These are phyloP conservation scores for Phaseolus lunatus DNA, from an alignment of 306 rosid species.

Conservation along the genomic window DNA sequence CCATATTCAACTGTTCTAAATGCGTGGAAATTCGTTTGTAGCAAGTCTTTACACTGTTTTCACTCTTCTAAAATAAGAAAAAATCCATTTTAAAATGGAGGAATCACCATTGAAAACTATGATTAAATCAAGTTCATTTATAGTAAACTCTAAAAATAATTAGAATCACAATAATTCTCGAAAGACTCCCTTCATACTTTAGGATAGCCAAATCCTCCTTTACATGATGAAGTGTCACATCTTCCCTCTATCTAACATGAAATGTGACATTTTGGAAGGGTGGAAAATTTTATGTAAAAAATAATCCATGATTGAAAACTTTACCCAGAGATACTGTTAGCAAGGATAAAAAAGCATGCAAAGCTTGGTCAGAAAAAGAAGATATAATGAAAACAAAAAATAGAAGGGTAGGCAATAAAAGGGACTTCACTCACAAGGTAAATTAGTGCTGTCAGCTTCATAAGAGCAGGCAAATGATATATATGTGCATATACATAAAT, in stretches of 20 bases:
- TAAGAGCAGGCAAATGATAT: conserved; percentile 27
- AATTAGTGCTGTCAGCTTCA: conserved; percentile 35
- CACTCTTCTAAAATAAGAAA: too few species aligned
- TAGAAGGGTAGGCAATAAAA: background rate
- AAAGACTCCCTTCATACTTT: background rate
- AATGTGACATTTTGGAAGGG: background rate
- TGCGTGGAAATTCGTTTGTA: too few species aligned
- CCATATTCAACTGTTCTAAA: too few species aligned
- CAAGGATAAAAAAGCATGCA: background rate
- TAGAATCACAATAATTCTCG: too few species aligned
- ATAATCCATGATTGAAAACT: too few species aligned
- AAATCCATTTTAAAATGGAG: too few species aligned
- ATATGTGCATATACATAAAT: background rate
- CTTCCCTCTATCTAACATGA: background rate
- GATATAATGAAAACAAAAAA: background rate
- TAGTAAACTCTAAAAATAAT: too few species aligned
- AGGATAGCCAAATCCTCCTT: background rate
- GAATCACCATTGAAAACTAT: too few species aligned
- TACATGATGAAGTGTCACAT: background rate
- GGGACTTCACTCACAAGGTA: conserved; percentile 35
- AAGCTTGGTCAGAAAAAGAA: background rate
- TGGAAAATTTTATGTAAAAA: background rate
- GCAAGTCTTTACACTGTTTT: too few species aligned
- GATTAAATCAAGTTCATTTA: too few species aligned
- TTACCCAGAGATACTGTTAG: background rate